Base-by-base conservation (phyloP, 2,329 filamentous ascomycete genomes). In the Botryosphaeria dothidea region DNA sequence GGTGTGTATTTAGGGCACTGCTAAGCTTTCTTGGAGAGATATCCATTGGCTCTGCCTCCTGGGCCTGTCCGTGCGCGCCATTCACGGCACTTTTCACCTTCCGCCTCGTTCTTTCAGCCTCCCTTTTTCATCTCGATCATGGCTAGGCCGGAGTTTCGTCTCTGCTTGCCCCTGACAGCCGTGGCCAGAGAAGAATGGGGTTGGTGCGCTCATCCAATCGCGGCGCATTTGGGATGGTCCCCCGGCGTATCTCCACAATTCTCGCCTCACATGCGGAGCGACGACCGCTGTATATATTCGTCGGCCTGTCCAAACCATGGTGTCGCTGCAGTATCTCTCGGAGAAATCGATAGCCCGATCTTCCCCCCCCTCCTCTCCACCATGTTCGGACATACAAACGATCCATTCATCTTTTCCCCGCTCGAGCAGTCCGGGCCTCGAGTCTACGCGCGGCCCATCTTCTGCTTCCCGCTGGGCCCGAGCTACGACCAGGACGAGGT, bases 161-260 rank as follows among this genome's bases (percentile, higher is more conserved):
- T 60, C n/a, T 25, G 15, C 38, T 46, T 60, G 38, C 56, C 56
- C 38, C 56, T 60, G 43, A 46, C n/a, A 27, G 27, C 49, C 29
- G 5, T n/a, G 49, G 27, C n/a, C 49, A 21, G 13, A 46, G 38
- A 23, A 29, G 36, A 38, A 36, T 46, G 17, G 41, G 19, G 29
- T 43, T 58, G 31, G 1, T 3, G 38, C 46, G 21, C 13, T 29
- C 17, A 25, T 8, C 56, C 56, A 46, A 46, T 46, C 11, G 41
- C 56, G 41, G 38, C 56, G 13, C 11, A 23, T 60, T 25, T 46
- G 38, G 56, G 6, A 6, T n/a, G 11, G 19, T 43, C 27, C 21
- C 38, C 56, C 38, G 36, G n/a, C 19, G n/a, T 15, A 60, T 60
- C 56, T 46, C 56, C 56, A 60, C 56, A 46, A 46, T 60, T 46